Evolutionary conservation across 129 eudicot genomes (phyloP).

Genomic region (Centrapalus pauciflorus): DNA sequence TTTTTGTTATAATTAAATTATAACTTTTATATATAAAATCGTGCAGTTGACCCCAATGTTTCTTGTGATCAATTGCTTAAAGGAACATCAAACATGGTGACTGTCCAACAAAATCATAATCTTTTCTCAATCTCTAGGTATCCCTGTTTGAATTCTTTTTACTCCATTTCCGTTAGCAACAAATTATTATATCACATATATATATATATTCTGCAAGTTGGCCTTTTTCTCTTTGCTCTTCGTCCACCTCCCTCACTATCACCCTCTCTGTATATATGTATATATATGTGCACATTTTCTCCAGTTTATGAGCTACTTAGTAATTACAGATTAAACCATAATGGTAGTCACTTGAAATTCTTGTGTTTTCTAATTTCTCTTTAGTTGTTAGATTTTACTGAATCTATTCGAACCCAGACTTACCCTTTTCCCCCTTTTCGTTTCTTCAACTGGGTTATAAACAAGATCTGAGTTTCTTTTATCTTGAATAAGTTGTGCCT

Average conservation of each 20-base stretch:
- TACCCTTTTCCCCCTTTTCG: background rate
- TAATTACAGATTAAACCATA: constrained; percentile 15
- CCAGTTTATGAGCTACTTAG: background rate
- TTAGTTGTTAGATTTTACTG: background rate
- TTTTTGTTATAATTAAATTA: too few species aligned
- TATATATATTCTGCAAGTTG: constrained; percentile 25
- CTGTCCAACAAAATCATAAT: background rate
- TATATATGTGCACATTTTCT: background rate
- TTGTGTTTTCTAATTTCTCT: background rate
- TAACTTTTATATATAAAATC: too few species aligned
- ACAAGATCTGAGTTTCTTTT: background rate
- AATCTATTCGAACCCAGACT: background rate
- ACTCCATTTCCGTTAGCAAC: background rate
- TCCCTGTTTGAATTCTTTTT: background rate
- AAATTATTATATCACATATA: background rate
- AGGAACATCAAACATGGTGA: constrained; percentile 2
- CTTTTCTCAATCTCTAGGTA: background rate
- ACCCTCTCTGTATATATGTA: background rate
- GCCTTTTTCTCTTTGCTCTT: constrained; percentile 18
- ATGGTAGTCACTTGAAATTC: constrained; percentile 11
- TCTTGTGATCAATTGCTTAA: constrained; percentile 16
- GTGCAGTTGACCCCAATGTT: background rate
- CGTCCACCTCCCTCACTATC: background rate
- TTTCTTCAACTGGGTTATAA: background rate
- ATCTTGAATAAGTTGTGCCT: background rate